Evolutionary conservation across 169 alveolate genomes (phyloP).

Genomic region (Cystoisospora suis): DNA sequence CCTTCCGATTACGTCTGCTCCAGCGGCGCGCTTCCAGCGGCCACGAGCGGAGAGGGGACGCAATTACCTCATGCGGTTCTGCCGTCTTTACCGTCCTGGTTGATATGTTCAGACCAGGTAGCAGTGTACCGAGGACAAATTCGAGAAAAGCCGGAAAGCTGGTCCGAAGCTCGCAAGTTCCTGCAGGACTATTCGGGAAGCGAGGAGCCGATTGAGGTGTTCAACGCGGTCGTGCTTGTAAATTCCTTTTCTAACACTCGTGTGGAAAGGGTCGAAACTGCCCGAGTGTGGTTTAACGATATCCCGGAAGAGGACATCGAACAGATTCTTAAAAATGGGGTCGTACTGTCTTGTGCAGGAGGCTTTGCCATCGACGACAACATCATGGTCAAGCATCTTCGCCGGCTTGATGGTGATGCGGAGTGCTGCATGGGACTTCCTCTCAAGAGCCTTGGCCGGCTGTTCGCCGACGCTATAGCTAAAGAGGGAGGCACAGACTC

Average conservation of each 20-base stretch:
- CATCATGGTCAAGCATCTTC: slow-evolving; percentile 21
- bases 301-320: slow-evolving; percentile 25
- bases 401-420: background rate
- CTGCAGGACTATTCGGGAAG: slow-evolving; percentile 43
- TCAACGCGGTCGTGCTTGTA: slow-evolving; percentile 31
- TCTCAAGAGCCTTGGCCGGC: background rate
- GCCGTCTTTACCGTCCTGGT: background rate
- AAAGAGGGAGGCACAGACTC: background rate
- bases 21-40: background rate
- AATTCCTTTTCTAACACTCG: slow-evolving; percentile 20
- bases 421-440: slow-evolving; percentile 41
- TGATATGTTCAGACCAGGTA: slow-evolving; percentile 38
- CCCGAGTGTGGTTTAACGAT: slow-evolving; percentile 32
- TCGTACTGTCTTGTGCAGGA: slow-evolving; percentile 35
- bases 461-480: background rate
- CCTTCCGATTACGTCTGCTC: background rate
- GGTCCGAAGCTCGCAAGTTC: slow-evolving; percentile 12
- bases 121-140: background rate
- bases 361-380: slow-evolving; percentile 38
- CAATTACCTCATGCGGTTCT: background rate
- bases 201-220: background rate
- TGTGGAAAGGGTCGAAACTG: slow-evolving; percentile 14
- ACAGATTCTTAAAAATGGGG: slow-evolving; percentile 12
- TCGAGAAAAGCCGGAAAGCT: slow-evolving; percentile 49
- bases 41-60: too few species aligned